Conservation (phyloP, 1,284 basidiomycete genomes). For the Tylopilus orsonianus region DNA sequence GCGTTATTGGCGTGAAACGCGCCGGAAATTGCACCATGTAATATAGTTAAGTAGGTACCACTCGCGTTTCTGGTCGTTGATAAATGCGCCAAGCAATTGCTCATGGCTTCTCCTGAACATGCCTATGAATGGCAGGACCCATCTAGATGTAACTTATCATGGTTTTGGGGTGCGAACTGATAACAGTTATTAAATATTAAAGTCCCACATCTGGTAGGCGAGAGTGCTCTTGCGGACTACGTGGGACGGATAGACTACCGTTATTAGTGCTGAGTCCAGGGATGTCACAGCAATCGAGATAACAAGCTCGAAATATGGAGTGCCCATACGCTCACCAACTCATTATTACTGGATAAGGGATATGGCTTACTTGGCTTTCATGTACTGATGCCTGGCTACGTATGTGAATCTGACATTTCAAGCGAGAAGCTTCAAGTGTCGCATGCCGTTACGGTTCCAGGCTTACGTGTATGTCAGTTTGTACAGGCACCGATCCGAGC, state of each 20-base stretch:
- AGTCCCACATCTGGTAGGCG: neutral
- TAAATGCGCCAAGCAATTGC: neutral
- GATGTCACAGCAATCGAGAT: neutral
- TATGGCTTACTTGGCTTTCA: neutral
- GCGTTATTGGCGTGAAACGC: neutral
- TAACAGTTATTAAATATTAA: neutral
- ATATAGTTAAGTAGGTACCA: neutral
- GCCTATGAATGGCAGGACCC: too few relatives aligned
- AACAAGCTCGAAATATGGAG: neutral
- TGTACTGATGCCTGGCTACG: slow-evolving; percentile 2
- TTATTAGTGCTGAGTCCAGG: neutral
- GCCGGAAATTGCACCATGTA: neutral
- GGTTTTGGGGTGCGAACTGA: too few relatives aligned
- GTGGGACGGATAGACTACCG: slow-evolving; percentile 9
- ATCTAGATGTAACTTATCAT: too few relatives aligned
- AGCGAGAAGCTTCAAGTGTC: neutral
- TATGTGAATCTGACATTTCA: slow-evolving; percentile 5
- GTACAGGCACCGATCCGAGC: slow-evolving; percentile 2
- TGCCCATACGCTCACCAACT: neutral
- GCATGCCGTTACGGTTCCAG: neutral
- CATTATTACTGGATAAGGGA: slow-evolving; percentile 14
- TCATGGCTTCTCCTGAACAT: neutral
- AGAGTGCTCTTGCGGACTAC: neutral
- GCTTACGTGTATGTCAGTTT: slow-evolving; percentile 3
- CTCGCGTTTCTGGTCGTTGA: neutral